A percentile compares a stretch with the other conserved stretches of the same genome.
These are phyloP conservation scores for Yamadazyma atmosphaerica DNA, from an alignment of 1,139 yeast species.

Conservation along the genomic window DNA sequence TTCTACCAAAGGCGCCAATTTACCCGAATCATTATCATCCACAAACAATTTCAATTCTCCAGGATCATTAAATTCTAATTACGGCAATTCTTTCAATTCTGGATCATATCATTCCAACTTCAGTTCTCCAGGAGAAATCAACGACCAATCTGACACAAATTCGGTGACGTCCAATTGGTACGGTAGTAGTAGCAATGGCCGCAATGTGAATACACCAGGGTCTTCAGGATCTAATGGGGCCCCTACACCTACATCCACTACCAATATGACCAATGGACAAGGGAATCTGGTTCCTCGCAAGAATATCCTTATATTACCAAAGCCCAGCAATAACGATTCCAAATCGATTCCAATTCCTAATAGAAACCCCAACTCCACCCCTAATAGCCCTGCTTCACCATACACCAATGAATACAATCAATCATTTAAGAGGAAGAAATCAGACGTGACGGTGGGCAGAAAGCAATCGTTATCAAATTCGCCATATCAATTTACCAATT, in stretches of 20 bases:
- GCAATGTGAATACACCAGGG: conserved; percentile 11
- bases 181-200: neutral
- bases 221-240: conserved; percentile 7
- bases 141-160: conserved; percentile 6
- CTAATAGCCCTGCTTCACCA: conserved; percentile 25
- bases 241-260: conserved; percentile 7
- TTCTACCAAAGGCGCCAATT: conserved; percentile 13
- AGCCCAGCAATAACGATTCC: conserved; percentile 24
- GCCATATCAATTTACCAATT: conserved; percentile 11
- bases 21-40: conserved; percentile 9
- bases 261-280: conserved; percentile 13
- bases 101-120: neutral
- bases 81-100: conserved; percentile 4
- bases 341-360: conserved; percentile 31
- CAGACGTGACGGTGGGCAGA: conserved; percentile 28
- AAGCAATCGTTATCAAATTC: conserved; percentile 17
- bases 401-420: conserved; percentile 24
- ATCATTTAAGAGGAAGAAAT: conserved; percentile 45
- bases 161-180: conserved; percentile 1
- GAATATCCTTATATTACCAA: conserved; percentile 46
- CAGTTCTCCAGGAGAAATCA: conserved; percentile 11
- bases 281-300: conserved; percentile 19
- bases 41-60: conserved; percentile 7
- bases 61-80: conserved; percentile 4
- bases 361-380: conserved; percentile 13